A percentile compares a stretch with the other conserved stretches of the same genome.
Evolutionary conservation across 257 asterid genomes (phyloP).

Genomic region (Solanum peruvianum): DNA sequence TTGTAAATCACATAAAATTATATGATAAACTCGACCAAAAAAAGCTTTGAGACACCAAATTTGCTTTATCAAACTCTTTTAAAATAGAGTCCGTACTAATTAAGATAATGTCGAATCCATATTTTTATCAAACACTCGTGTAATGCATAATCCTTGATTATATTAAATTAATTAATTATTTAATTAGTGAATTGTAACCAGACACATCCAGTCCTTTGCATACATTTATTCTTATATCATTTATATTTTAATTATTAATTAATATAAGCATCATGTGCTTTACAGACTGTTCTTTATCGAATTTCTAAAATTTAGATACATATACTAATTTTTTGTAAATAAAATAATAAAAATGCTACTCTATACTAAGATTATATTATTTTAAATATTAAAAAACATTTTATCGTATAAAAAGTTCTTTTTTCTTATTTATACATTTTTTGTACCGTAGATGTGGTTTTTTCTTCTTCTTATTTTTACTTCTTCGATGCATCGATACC

Average conservation of each 20-base stretch:
- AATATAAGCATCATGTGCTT: constrained; percentile 7
- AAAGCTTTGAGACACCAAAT: neutral
- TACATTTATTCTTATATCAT: neutral
- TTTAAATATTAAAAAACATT: too few relatives aligned
- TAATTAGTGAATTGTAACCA: neutral
- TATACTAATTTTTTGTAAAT: neutral
- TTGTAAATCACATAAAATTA: neutral
- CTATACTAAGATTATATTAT: neutral
- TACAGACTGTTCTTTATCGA: constrained; percentile 3
- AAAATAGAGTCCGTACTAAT: neutral
- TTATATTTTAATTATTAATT: neutral
- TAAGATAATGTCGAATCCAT: neutral
- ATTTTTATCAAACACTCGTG: neutral
- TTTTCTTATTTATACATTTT: too few relatives aligned
- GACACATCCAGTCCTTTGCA: neutral
- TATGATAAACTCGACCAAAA: neutral
- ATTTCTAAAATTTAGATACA: neutral
- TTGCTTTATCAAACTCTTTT: neutral
- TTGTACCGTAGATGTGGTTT: neutral
- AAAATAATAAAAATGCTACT: neutral
- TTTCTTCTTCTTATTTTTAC: neutral
- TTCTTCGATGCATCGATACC: neutral
- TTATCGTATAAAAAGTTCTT: too few relatives aligned
- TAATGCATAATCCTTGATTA: neutral
- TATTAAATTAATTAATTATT: neutral